These are phyloP conservation scores for Talaromyces sp. DNA, from an alignment of 2,329 filamentous ascomycete genomes.

Conservation along the genomic window DNA sequence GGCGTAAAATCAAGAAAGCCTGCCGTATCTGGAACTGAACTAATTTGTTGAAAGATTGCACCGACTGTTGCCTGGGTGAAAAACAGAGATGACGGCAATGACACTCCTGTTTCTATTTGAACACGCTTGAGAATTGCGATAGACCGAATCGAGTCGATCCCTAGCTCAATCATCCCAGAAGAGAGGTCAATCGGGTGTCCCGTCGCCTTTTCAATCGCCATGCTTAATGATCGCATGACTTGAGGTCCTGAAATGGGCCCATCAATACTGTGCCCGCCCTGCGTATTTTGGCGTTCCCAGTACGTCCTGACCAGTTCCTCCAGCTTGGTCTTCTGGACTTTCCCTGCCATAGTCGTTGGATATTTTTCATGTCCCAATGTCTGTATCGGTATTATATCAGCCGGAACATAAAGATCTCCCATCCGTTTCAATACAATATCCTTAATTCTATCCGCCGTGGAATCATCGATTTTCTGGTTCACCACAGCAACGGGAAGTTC, in stretches of 20 bases:
- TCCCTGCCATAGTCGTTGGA: neutral
- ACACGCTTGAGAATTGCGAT: conserved; percentile 1
- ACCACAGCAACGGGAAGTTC: conserved; percentile 6
- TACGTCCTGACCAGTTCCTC: neutral
- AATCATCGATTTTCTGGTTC: conserved; percentile 3
- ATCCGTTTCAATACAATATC: neutral
- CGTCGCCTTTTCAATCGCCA: neutral
- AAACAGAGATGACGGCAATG: conserved; percentile 2
- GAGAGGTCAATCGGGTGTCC: neutral
- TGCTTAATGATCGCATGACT: neutral
- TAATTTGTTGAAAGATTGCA: conserved; percentile 1
- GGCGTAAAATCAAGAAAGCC: neutral
- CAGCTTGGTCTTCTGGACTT: conserved; percentile 2
- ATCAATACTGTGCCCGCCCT: neutral
- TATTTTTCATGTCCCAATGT: neutral
- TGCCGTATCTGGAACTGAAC: neutral
- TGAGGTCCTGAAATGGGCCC: neutral
- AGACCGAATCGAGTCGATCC: neutral
- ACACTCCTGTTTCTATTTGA: conserved; percentile 1
- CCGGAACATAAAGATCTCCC: neutral
- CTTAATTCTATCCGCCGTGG: neutral
- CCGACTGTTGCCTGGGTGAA: neutral
- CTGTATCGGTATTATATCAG: neutral
- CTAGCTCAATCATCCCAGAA: conserved; percentile 5
- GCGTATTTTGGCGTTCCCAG: neutral